Conservation (phyloP, 768 basidiomycete species). For the Boletellus ananiceps region DNA sequence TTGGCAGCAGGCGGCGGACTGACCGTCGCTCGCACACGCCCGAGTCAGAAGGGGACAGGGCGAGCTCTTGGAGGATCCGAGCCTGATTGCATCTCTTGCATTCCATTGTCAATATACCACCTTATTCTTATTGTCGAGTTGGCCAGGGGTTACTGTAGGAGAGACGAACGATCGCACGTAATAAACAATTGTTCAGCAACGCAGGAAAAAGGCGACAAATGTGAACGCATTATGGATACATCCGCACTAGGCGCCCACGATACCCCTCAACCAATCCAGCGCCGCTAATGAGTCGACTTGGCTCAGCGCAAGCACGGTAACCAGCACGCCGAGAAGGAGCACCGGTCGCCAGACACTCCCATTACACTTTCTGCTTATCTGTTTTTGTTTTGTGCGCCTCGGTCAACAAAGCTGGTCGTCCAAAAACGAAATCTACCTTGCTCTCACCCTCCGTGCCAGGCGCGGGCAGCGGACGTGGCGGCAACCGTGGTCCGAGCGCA, state of each 20-base stretch:
- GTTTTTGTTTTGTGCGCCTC: not conserved
- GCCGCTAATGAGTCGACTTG: not conserved
- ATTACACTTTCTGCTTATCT: not conserved
- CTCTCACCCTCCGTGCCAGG: conserved; percentile 10
- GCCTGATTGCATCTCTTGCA: not conserved
- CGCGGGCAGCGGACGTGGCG: conserved; percentile 16
- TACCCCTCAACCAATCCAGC: conserved; percentile 1
- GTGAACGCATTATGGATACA: not conserved
- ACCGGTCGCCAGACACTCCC: not conserved
- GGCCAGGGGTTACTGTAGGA: too few relatives aligned
- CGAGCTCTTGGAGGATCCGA: conserved; percentile 15
- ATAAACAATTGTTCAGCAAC: too few relatives aligned
- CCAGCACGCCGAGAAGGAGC: conserved; percentile 6
- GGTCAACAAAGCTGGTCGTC: conserved; percentile 11
- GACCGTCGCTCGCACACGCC: not conserved
- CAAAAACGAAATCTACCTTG: conserved; percentile 5
- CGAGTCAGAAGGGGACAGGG: conserved; percentile 17
- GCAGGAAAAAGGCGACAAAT: too few relatives aligned
- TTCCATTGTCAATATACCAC: too few relatives aligned
- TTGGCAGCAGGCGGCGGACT: too few relatives aligned
- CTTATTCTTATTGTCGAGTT: too few relatives aligned
- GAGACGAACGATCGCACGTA: too few relatives aligned
- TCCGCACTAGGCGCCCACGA: conserved; percentile 12
- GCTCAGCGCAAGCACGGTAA: conserved; percentile 2
- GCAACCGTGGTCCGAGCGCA: conserved; percentile 13